A percentile compares a stretch with the other conserved stretches of the same genome.
phyloP scores from a whole-genome alignment of 768 basidiomycete genomes.

The Kwoniella sp. region DNA sequence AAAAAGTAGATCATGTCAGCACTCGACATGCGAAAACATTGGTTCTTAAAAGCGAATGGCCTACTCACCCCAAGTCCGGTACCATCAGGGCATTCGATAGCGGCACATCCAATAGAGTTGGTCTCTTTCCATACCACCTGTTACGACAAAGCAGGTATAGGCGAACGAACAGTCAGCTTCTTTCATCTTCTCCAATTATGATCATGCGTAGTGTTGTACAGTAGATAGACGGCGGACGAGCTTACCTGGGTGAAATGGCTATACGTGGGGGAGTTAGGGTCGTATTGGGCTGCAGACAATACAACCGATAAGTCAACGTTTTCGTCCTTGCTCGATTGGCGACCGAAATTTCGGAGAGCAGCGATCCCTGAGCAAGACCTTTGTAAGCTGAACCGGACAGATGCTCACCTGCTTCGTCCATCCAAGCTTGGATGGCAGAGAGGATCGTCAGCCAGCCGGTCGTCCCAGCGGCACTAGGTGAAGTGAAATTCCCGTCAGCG shows the following conservation, averaged over 20 bases:
- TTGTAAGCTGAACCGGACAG: no score
- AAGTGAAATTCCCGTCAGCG: background rate
- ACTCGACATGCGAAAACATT: no score
- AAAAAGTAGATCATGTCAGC: no score
- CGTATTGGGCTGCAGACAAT: slow-evolving; percentile 12
- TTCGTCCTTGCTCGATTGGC: no score
- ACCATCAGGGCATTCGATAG: slow-evolving; percentile 20
- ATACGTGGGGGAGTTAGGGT: slow-evolving; percentile 5
- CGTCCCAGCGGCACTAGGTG: slow-evolving; percentile 23
- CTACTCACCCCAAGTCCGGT: slow-evolving; percentile 13
- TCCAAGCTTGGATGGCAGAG: slow-evolving; percentile 33
- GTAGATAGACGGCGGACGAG: no score
- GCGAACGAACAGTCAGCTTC: no score
- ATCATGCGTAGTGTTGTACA: no score
- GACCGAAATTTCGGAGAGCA: no score
- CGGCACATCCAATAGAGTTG: slow-evolving; percentile 41
- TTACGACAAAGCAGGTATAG: no score
- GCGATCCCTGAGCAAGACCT: no score
- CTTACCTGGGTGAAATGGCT: slow-evolving; percentile 22
- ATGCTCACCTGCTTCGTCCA: slow-evolving; percentile 37
- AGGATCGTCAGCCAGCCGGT: slow-evolving; percentile 26
- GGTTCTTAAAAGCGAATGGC: background rate
- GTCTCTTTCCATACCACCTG: slow-evolving; percentile 42
- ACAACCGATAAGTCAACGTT: no score
- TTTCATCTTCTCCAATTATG: no score